Conservation (phyloP, 805 yeast species). For the Wilhelminamyces savonicus region DNA sequence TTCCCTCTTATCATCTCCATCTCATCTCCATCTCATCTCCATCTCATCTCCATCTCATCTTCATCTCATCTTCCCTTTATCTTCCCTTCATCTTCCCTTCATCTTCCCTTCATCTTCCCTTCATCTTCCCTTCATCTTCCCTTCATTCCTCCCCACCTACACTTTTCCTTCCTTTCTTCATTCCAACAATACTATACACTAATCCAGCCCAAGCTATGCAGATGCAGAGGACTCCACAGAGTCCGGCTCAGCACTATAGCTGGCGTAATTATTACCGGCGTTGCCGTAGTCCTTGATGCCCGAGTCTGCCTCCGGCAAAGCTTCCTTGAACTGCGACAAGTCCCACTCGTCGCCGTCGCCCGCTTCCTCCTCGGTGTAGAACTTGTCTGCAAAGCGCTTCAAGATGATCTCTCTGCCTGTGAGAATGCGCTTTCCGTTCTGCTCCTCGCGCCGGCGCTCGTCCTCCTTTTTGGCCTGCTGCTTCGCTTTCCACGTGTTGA, state of each 20-base stretch:
- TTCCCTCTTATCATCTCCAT: no score
- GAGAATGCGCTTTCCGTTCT: constrained; percentile 39
- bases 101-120: no score
- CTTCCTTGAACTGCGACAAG: constrained; percentile 49
- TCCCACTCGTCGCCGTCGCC: constrained; percentile 50
- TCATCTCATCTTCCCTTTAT: no score
- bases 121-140: no score
- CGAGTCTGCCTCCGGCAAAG: constrained; percentile 41
- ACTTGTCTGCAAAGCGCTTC: constrained; percentile 53
- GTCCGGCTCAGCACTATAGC: neutral
- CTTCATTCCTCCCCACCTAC: no score
- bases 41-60: no score
- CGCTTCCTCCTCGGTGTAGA: constrained; percentile 45
- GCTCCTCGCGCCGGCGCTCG: constrained; percentile 16
- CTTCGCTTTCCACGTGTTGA: constrained; percentile 74
- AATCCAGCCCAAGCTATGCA: neutral
- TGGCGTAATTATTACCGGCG: no score
- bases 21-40: no score
- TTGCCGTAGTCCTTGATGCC: constrained; percentile 71
- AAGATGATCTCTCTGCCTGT: constrained; percentile 68
- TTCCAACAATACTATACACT: no score
- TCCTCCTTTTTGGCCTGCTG: constrained; percentile 54
- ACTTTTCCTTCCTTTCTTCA: no score
- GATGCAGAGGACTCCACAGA: neutral
- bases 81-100: no score